Base-by-base conservation (phyloP, 306 rosid genomes). In the Canavalia ensiformis region DNA sequence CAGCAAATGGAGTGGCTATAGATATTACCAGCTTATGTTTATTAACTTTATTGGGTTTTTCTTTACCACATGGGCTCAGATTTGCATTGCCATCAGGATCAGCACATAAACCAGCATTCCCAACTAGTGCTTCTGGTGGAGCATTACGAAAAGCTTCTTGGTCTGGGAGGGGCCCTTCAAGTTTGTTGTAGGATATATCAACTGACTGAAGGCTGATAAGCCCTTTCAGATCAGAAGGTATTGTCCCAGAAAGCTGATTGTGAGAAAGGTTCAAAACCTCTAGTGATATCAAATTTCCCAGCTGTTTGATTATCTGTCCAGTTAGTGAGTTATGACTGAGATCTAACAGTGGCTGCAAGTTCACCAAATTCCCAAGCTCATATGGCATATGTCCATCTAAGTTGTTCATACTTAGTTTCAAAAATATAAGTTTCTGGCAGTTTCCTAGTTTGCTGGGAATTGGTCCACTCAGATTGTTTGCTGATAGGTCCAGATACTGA, bases 261-360 rank as follows among this genome's bases (percentile, higher is more conserved):
- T 82, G 85, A 52, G 85, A 82, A 46, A 82, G 85, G 50, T 82
- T 75, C 56, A 82, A 44, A 68, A 68, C 49, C 59, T 30, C 85
- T 4, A 75, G 56, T 8, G 45, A 8, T 76, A 6, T 68, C 52
- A 82, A 52, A n/a, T 69, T 68, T 13, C 8, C 82, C 8, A 82
- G 82, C 73, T 49, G 3, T 13, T 11, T 2, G 9, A 62, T 68
- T 58, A 82, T 82, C 65, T 76, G 67, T 12, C 85, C 85, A 7
- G 35, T 68, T 5, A 82, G 66, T 37, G 72, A 68, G 81, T 82
- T 82, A 35, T 75, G 81, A 41, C 82, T 82, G 73, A 82, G 82
- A 49, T 82, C 85, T 45, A 81, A 81, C 8, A 82, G 72, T 68
- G 57, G 58, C 66, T 82, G 82, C 81, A 75, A 63, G 50, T 29